Evolutionary conservation across 2,329 filamentous ascomycete species (phyloP).

Genomic region (Aureobasidium sp.): DNA sequence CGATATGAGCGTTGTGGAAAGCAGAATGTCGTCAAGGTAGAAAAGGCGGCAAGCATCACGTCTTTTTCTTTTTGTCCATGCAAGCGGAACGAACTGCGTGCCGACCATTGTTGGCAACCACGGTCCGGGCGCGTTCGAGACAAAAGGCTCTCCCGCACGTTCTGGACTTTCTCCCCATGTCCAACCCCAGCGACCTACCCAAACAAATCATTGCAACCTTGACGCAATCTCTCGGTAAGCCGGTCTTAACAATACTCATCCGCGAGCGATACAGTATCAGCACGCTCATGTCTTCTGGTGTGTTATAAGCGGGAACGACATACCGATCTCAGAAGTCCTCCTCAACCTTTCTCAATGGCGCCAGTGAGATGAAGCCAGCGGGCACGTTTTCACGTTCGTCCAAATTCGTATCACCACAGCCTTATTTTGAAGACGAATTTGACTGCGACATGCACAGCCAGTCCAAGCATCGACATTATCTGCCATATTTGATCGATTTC

Average conservation of each 20-base stretch:
- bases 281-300: neutral
- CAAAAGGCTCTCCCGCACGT: no score
- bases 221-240: no score
- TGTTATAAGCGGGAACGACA: neutral
- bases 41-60: no score
- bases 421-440: no score
- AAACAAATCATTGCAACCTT: no score
- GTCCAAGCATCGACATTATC: neutral
- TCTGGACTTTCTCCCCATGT: no score
- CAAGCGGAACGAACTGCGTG: neutral
- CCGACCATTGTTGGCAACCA: neutral
- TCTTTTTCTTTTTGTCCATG: no score
- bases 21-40: neutral
- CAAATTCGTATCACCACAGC: no score
- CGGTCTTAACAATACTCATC: neutral
- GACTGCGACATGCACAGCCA: no score
- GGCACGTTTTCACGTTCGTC: slow-evolving; percentile 5
- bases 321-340: neutral
- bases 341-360: neutral
- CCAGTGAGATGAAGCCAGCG: neutral
- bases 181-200: no score
- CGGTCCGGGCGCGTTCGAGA: no score
- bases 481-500: neutral
- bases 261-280: neutral
- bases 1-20: neutral